A percentile compares a stretch with the other conserved stretches of the same genome.
phyloP scores from a whole-genome alignment of 2,329 filamentous ascomycete species.

The Arachnomyces sp. region DNA sequence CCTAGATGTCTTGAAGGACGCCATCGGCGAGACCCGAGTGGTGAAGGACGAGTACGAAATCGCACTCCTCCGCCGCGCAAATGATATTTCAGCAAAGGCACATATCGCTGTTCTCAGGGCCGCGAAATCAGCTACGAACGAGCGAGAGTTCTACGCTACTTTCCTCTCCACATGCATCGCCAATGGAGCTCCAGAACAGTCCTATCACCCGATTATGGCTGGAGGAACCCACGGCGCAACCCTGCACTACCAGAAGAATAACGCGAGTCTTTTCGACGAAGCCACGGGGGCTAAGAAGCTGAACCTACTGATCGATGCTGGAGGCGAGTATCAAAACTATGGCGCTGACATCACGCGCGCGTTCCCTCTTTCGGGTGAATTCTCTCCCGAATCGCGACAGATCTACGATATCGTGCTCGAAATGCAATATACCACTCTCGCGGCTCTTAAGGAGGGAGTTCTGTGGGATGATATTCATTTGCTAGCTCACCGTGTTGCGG shows the following conservation, averaged over 20 bases:
- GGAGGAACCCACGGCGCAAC: slow-evolving; percentile 75
- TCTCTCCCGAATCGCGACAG: slow-evolving; percentile 59
- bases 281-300: slow-evolving; percentile 44
- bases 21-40: slow-evolving; percentile 73
- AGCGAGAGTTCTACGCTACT: slow-evolving; percentile 74
- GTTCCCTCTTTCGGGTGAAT: slow-evolving; percentile 67
- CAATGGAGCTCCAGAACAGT: slow-evolving; percentile 65
- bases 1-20: slow-evolving; percentile 51
- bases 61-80: slow-evolving; percentile 71
- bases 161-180: slow-evolving; percentile 68
- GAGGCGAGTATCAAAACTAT: slow-evolving; percentile 77
- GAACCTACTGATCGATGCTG: slow-evolving; percentile 77
- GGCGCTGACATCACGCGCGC: slow-evolving; percentile 86
- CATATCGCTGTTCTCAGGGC: slow-evolving; percentile 65
- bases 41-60: slow-evolving; percentile 84
- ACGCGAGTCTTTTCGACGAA: slow-evolving; percentile 57
- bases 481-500: slow-evolving; percentile 64
- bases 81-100: slow-evolving; percentile 67
- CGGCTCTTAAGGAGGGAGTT: slow-evolving; percentile 59
- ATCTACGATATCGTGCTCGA: slow-evolving; percentile 71
- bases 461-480: slow-evolving; percentile 66
- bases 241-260: slow-evolving; percentile 78
- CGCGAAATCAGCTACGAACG: slow-evolving; percentile 59
- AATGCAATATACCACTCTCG: slow-evolving; percentile 74
- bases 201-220: slow-evolving; percentile 84